A percentile compares a stretch with the other conserved stretches of the same genome.
These are phyloP conservation scores for Priceomyces castillae DNA, from an alignment of 805 yeast species.

Conservation along the genomic window DNA sequence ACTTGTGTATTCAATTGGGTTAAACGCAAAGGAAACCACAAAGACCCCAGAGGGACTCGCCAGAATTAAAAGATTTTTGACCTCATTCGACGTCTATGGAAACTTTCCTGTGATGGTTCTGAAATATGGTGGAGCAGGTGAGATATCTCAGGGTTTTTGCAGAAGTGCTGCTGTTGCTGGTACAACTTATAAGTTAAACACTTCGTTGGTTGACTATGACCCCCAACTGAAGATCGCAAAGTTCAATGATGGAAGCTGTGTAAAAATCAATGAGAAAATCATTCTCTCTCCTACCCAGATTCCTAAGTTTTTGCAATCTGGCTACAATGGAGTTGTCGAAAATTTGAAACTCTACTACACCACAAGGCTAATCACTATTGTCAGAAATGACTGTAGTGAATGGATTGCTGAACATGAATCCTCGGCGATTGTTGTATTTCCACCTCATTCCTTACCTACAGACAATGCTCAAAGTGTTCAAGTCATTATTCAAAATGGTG, in stretches of 20 bases:
- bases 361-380: constrained; percentile 77
- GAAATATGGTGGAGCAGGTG: constrained; percentile 95
- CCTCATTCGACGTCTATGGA: constrained; percentile 89
- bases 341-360: constrained; percentile 49
- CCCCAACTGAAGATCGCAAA: constrained; percentile 62
- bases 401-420: constrained; percentile 88
- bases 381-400: constrained; percentile 81
- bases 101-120: constrained; percentile 89
- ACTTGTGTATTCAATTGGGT: constrained; percentile 80
- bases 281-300: constrained; percentile 70
- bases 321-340: constrained; percentile 42
- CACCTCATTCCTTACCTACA: constrained; percentile 72
- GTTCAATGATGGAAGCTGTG: constrained; percentile 71
- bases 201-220: constrained; percentile 64
- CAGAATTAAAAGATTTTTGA: constrained; percentile 77
- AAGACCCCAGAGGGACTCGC: constrained; percentile 73
- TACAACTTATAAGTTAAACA: constrained; percentile 82
- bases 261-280: constrained; percentile 75
- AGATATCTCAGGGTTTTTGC: constrained; percentile 93
- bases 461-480: constrained; percentile 75
- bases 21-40: constrained; percentile 60
- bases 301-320: constrained; percentile 41
- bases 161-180: constrained; percentile 98
- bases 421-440: constrained; percentile 88
- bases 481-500: constrained; percentile 82